Base-by-base conservation (phyloP, 768 basidiomycete genomes). In the Termitomyces sp. region DNA sequence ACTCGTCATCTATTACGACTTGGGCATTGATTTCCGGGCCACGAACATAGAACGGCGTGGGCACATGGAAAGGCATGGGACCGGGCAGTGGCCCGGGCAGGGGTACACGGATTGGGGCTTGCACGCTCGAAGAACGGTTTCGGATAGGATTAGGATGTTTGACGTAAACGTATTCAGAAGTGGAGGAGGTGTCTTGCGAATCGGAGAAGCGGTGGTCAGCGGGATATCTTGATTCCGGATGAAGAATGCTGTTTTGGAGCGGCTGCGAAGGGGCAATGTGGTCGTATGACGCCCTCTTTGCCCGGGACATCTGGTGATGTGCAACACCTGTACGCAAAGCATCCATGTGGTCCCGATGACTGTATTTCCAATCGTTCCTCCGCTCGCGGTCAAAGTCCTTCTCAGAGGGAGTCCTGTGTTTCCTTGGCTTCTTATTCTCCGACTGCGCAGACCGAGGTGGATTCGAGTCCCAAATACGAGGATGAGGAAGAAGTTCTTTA, bases 231-330 rank as follows among this genome's bases (percentile, higher is more conserved):
- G 44, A 20, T 9, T 22, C 44, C 2, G 58, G 44, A 37, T 58
- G 44, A n/a, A 45, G 39, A 9, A 31, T 52, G 34, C 49, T 41
- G 12, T n/a, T 42, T 24, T 52, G 36, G n/a, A 44, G 49, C 13
- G 58, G 45, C 2, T 46, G 58, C 7, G 45, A 46, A 31, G 8
- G 39, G 7, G 47, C 9, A 27, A 20, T 42, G 37, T n/a, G 24
- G 33, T 64, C 61, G 41, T 62, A 59, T 16, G 61, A 62, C 16
- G 55, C 54, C 34, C 61, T 39, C 6, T 58, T 61, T 11, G 55
- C 27, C 7, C 58, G 54, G 7, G 57, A 41, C 1, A 20, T 16
- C 54, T 63, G 52, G 4, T 50, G 55, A 30, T 53, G 57, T 8
- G 62, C 34, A 39, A 36, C 22, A 7, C 37, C 24, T 33, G 36